Conservation (phyloP, 495 filamentous ascomycete species). For the Xylaria acuta region DNA sequence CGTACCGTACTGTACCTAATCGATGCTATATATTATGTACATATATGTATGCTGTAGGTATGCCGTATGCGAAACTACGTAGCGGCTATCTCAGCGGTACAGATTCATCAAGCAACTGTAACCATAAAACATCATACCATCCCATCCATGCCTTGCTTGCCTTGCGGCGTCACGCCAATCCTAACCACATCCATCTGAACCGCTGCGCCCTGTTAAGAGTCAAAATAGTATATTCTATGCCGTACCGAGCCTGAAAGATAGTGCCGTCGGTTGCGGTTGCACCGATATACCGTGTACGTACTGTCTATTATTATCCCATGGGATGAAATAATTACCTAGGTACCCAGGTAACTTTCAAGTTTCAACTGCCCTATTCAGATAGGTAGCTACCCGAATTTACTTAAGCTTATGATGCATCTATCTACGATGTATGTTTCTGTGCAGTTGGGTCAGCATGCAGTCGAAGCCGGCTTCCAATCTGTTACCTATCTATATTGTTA, state of each 20-base stretch:
- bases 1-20: neutral
- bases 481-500: neutral
- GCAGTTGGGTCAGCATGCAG: neutral
- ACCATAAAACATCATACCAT: neutral
- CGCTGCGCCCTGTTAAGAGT: neutral
- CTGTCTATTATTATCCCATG: conserved; percentile 6
- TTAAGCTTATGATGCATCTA: neutral
- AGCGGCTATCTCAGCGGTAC: neutral
- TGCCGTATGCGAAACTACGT: neutral
- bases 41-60: neutral
- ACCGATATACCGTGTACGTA: neutral
- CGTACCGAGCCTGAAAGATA: neutral
- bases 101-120: neutral
- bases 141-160: neutral
- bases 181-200: conserved; percentile 2
- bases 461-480: neutral
- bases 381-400: neutral
- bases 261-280: neutral
- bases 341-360: neutral
- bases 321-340: neutral
- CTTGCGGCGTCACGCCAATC: neutral
- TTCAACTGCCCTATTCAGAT: neutral
- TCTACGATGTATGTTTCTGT: neutral
- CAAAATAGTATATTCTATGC: neutral
- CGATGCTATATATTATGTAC: neutral